Evolutionary conservation across 441 rosid genomes (phyloP).

Genomic region (Erysimum pusillum): DNA sequence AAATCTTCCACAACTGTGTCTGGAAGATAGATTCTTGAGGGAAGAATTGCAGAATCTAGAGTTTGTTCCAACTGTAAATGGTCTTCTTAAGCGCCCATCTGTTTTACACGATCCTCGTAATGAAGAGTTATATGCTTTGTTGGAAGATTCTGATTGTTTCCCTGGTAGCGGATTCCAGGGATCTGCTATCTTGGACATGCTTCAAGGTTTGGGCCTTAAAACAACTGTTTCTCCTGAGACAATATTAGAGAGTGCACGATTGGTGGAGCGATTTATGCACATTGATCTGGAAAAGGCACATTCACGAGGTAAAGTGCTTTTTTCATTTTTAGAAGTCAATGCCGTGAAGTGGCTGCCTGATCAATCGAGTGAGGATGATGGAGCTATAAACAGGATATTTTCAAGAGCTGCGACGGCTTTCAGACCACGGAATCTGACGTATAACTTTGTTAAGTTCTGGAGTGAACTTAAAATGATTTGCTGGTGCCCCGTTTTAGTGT

Average conservation of each 20-base stretch:
- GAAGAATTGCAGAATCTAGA: slow-evolving; percentile 82
- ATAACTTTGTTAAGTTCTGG: slow-evolving; percentile 93
- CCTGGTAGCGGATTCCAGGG: slow-evolving; percentile 80
- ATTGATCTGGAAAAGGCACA: slow-evolving; percentile 81
- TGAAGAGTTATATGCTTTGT: slow-evolving; percentile 87
- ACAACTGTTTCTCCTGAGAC: slow-evolving; percentile 88
- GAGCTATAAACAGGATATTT: slow-evolving; percentile 76
- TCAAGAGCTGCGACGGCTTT: slow-evolving; percentile 93
- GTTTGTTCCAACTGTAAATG: slow-evolving; percentile 83
- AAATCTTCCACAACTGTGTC: slow-evolving; percentile 85
- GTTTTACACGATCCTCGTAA: slow-evolving; percentile 91
- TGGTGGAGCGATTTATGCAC: slow-evolving; percentile 77
- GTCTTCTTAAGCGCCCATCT: slow-evolving; percentile 74
- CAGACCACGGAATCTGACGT: slow-evolving; percentile 80
- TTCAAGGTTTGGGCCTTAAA: slow-evolving; percentile 89
- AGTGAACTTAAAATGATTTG: slow-evolving; percentile 84
- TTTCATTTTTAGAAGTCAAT: slow-evolving; percentile 91
- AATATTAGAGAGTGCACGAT: slow-evolving; percentile 85
- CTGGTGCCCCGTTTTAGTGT: slow-evolving; percentile 98
- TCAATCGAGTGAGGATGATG: slow-evolving; percentile 72
- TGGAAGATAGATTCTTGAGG: slow-evolving; percentile 77
- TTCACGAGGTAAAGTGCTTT: slow-evolving; percentile 84
- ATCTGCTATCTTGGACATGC: slow-evolving; percentile 82
- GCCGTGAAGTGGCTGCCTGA: slow-evolving; percentile 92
- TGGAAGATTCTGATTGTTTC: slow-evolving; percentile 86